These are phyloP conservation scores for Wickerhamomyces tratensis DNA, from an alignment of 805 yeast genomes.

Conservation along the genomic window DNA sequence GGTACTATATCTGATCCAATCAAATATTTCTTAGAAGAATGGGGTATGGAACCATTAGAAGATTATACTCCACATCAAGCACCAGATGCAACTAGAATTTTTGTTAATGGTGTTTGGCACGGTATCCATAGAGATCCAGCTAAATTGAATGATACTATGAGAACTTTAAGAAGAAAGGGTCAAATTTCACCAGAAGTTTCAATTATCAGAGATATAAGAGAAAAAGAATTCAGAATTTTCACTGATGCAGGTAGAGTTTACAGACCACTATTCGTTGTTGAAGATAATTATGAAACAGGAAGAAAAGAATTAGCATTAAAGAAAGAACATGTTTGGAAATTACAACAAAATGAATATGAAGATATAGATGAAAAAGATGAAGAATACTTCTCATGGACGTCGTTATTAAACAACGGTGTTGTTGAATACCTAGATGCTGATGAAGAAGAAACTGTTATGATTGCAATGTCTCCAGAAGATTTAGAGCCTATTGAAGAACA, in stretches of 20 bases:
- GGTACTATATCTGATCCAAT: constrained; percentile 97
- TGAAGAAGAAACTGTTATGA: constrained; percentile 97
- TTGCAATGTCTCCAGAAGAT: constrained; percentile 98
- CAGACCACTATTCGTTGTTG: constrained; percentile 91
- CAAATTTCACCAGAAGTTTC: constrained; percentile 95
- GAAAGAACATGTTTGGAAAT: constrained; percentile 72
- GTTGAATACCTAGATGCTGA: constrained; percentile 98
- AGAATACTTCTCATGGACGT: constrained; percentile 68
- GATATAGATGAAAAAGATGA: constrained; percentile 41
- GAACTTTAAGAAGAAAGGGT: constrained; percentile 87
- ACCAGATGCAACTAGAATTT: constrained; percentile 86
- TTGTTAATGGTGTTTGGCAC: constrained; percentile 98
- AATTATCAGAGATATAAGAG: constrained; percentile 93
- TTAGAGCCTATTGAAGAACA: constrained; percentile 52
- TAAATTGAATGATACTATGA: constrained; percentile 82
- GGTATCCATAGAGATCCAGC: constrained; percentile 98
- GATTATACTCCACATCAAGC: constrained; percentile 90
- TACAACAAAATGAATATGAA: constrained; percentile 55
- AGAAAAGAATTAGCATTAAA: constrained; percentile 65
- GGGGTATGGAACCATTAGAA: constrained; percentile 99
- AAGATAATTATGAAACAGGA: constrained; percentile 65
- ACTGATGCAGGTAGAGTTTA: constrained; percentile 99
- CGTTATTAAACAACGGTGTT: constrained; percentile 74
- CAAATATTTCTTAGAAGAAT: constrained; percentile 85
- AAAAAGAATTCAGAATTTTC: constrained; percentile 89